Evolutionary conservation across 129 eudicot genomes (phyloP).

Genomic region (Solidago caesia): DNA sequence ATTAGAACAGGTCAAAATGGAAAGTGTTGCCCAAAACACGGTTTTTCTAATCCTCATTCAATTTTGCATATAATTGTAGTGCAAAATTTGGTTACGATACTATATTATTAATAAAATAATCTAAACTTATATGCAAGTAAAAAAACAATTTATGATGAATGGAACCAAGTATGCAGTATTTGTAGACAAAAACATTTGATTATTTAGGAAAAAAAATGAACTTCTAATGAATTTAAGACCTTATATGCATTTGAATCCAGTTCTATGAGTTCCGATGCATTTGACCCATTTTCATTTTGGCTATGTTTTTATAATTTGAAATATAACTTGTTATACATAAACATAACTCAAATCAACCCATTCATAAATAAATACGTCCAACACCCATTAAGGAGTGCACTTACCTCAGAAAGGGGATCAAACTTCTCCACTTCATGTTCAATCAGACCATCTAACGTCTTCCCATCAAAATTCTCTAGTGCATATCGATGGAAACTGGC

Average conservation of each 20-base stretch:
- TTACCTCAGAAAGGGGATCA: conserved; percentile 62
- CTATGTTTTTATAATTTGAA: not conserved
- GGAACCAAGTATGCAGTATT: no score
- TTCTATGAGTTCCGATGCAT: not conserved
- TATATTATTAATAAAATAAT: no score
- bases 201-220: no score
- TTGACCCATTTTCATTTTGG: not conserved
- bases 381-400: conserved; percentile 1
- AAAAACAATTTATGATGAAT: no score
- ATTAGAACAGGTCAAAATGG: not conserved
- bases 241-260: not conserved
- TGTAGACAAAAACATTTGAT: no score
- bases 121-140: no score
- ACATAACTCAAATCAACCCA: not conserved
- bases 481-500: conserved; percentile 60
- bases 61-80: no score
- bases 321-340: not conserved
- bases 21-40: no score
- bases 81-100: no score
- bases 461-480: conserved; percentile 43
- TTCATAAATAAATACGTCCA: not conserved
- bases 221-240: not conserved
- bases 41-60: no score
- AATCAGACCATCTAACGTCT: conserved; percentile 38
- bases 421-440: conserved; percentile 55